Conservation (phyloP, 257 asterid genomes). For the Solanum tarijense region DNA sequence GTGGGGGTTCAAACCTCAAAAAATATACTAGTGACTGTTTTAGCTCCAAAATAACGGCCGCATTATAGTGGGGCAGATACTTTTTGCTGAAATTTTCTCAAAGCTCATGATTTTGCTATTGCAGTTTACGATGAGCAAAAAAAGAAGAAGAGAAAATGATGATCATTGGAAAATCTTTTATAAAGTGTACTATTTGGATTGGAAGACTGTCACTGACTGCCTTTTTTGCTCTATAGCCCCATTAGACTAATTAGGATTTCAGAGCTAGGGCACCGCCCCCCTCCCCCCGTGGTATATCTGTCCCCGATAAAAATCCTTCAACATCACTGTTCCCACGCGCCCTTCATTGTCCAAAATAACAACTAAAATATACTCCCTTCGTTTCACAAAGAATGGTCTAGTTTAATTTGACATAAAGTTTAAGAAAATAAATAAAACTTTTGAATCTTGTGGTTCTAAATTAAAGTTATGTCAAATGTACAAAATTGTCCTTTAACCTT, state of each 20-base stretch:
- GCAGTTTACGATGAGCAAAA: not conserved
- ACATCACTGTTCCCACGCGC: not conserved
- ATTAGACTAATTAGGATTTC: not conserved
- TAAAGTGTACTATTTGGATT: not conserved
- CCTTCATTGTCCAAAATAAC: not conserved
- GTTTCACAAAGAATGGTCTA: no score
- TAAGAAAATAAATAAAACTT: no score
- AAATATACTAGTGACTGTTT: not conserved
- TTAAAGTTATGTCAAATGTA: no score
- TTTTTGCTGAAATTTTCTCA: not conserved
- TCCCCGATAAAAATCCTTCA: not conserved
- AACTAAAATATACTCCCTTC: no score
- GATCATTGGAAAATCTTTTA: slow-evolving; percentile 18
- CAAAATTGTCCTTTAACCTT: no score
- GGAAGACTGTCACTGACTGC: not conserved
- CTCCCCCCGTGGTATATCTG: not conserved
- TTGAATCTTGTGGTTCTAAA: no score
- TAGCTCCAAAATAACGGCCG: slow-evolving; percentile 40
- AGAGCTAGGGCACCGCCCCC: not conserved
- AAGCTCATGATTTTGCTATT: slow-evolving; percentile 12
- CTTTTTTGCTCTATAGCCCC: not conserved
- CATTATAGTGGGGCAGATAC: slow-evolving; percentile 3
- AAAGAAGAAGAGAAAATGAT: not conserved
- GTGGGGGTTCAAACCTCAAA: slow-evolving; percentile 24
- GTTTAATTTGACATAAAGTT: no score